Evolutionary conservation across 163 green algal species (phyloP).

Genomic region (Prototheca stagnorum): DNA sequence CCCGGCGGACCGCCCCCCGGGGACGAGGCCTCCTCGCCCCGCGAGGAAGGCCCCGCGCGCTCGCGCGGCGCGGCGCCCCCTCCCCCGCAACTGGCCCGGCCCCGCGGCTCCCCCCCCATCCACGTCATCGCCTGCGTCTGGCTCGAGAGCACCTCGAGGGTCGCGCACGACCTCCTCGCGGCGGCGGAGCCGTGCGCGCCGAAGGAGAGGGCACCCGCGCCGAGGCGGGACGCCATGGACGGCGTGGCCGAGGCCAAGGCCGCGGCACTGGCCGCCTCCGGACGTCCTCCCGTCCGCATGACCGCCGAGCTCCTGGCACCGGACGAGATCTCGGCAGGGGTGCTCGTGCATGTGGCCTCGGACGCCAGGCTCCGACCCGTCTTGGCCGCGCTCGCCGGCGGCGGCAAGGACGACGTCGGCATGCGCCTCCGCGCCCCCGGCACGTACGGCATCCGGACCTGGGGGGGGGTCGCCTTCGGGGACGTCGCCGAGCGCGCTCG

Average conservation of each 20-base stretch:
- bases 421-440: neutral
- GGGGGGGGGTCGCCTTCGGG: neutral
- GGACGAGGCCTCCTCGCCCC: too few relatives aligned
- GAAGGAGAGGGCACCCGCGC: too few relatives aligned
- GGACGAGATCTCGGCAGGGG: slow-evolving; percentile 27
- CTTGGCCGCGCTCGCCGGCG: neutral
- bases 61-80: too few relatives aligned
- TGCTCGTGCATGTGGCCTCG: slow-evolving; percentile 26
- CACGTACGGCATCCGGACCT: neutral
- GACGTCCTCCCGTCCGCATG: neutral
- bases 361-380: slow-evolving; percentile 1
- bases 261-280: neutral
- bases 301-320: slow-evolving; percentile 36
- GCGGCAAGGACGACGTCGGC: neutral
- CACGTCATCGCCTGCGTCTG: slow-evolving; percentile 2
- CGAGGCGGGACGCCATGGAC: neutral
- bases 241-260: neutral
- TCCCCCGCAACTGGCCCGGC: too few relatives aligned
- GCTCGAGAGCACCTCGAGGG: slow-evolving; percentile 9
- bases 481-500: neutral
- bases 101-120: too few relatives aligned
- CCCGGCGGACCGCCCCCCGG: too few relatives aligned
- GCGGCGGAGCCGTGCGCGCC: slow-evolving; percentile 6
- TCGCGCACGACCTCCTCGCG: slow-evolving; percentile 5
- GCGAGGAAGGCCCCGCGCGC: too few relatives aligned